Percentiles rank a stretch among this genome's conserved stretches.
Evolutionary conservation across 2,329 filamentous ascomycete genomes (phyloP).

Genomic region (Curvularia hawaiiensis): DNA sequence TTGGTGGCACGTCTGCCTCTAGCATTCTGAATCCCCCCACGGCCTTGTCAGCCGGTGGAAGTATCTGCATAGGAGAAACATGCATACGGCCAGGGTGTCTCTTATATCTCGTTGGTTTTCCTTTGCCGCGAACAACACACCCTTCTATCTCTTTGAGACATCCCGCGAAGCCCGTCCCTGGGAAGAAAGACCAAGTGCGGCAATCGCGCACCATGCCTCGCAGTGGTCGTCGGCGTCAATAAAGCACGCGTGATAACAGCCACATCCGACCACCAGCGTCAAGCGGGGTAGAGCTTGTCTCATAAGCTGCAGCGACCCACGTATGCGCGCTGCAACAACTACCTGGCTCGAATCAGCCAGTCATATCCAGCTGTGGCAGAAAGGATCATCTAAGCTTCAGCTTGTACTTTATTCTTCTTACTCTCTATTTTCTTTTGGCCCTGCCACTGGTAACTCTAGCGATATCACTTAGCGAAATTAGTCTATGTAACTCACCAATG

Average conservation of each 20-base stretch:
- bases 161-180: neutral
- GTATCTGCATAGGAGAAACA: constrained; percentile 2
- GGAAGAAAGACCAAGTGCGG: neutral
- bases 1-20: neutral
- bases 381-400: neutral
- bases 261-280: constrained; percentile 5
- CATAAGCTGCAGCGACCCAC: neutral
- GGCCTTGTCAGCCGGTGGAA: neutral
- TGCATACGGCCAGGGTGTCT: constrained; percentile 4
- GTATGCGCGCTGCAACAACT: constrained; percentile 5
- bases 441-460: constrained; percentile 1
- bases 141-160: neutral
- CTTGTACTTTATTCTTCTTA: neutral
- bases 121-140: constrained; percentile 4
- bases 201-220: neutral
- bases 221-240: constrained; percentile 1
- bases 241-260: constrained; percentile 10
- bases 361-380: neutral
- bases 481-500: neutral
- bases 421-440: constrained; percentile 1
- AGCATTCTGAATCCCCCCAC: neutral
- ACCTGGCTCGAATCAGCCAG: constrained; percentile 2
- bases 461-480: constrained; percentile 4
- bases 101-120: constrained; percentile 2
- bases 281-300: constrained; percentile 12